Base-by-base conservation (phyloP, 139 green algal genomes). In the Dunaliella sp. region DNA sequence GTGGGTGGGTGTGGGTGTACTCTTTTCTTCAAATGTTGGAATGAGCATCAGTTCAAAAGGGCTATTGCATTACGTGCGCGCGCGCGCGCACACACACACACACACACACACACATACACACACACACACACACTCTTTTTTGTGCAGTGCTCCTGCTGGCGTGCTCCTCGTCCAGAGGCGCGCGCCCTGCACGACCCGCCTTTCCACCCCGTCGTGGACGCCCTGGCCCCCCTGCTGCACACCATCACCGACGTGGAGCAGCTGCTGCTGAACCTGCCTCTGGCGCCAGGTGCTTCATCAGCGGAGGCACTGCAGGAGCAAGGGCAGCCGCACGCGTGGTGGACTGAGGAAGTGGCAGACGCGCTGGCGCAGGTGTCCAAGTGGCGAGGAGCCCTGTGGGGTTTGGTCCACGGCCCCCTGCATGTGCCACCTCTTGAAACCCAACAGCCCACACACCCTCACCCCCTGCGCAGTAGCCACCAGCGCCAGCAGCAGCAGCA, bases 61-160 rank as follows among this genome's bases (percentile, higher is more conserved):
- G n/a, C n/a, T n/a, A n/a, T n/a, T n/a, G n/a, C n/a, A n/a, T n/a
- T n/a, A n/a, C n/a, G n/a, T 16, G 16, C 16, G 48, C 48, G 16
- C 48, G 16, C 16, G 48, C 16, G 48, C 48, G 16, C 48, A 26
- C 48, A 65, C 7, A 65, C 48, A 65, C 48, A 65, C 48, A 65
- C 16, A 16, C 48, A 65, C 48, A 65, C 16, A 65, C 48, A 65
- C 48, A 65, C 48, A 65, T 65, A 65, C 48, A 65, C 48, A 65
- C 48, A 65, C 48, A 65, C 48, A 65, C n/a, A n/a, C n/a, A n/a
- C n/a, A n/a, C n/a, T n/a, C n/a, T n/a, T n/a, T n/a, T n/a, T n/a
- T n/a, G n/a, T 34, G 72, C 91, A 96, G 88, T 75, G 90, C 38
- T 94, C 91, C 1, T 89, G 77, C 83, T 96, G 92, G 92, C 87